Percentiles rank a stretch among this genome's conserved stretches.
These are phyloP conservation scores for Sporothrix variecibatus DNA, from an alignment of 2,329 filamentous ascomycete genomes.

Conservation along the genomic window DNA sequence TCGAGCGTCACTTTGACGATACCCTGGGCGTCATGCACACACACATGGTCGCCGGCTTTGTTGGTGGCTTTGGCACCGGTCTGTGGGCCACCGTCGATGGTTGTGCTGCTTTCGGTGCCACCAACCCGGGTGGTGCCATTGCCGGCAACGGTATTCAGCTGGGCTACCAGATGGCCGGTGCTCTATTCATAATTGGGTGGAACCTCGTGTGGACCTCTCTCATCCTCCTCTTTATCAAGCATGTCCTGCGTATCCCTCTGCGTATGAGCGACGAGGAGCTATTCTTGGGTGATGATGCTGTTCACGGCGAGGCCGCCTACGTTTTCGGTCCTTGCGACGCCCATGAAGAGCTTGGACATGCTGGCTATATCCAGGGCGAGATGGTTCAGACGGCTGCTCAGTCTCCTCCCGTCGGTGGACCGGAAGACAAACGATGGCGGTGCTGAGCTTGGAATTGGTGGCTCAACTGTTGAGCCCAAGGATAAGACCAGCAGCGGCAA, in stretches of 20 bases:
- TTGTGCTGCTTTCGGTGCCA: conserved; percentile 48
- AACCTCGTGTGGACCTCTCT: conserved; percentile 53
- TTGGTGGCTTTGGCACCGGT: conserved; percentile 49
- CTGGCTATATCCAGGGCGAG: conserved; percentile 35
- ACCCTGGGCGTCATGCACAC: conserved; percentile 40
- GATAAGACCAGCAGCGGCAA: conserved; percentile 30
- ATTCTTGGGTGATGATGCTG: conserved; percentile 48
- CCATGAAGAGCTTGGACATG: conserved; percentile 30
- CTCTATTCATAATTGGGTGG: conserved; percentile 52
- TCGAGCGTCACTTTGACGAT: conserved; percentile 35
- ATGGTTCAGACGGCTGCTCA: conserved; percentile 21
- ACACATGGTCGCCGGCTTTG: conserved; percentile 49
- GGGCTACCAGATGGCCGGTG: conserved; percentile 52
- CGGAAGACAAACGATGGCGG: conserved; percentile 21
- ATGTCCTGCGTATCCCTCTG: conserved; percentile 49
- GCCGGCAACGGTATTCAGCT: conserved; percentile 54
- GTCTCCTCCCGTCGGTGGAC: neutral
- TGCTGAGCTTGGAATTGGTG: conserved; percentile 32
- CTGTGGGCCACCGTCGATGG: conserved; percentile 51
- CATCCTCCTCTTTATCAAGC: conserved; percentile 54
- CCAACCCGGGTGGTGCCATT: conserved; percentile 50
- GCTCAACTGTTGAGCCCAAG: conserved; percentile 28
- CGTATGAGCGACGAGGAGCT: conserved; percentile 50
- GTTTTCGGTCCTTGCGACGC: conserved; percentile 37
- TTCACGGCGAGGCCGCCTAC: conserved; percentile 51